Conservation (phyloP, 2,329 filamentous ascomycete genomes). For the Whalleya microplaca region DNA sequence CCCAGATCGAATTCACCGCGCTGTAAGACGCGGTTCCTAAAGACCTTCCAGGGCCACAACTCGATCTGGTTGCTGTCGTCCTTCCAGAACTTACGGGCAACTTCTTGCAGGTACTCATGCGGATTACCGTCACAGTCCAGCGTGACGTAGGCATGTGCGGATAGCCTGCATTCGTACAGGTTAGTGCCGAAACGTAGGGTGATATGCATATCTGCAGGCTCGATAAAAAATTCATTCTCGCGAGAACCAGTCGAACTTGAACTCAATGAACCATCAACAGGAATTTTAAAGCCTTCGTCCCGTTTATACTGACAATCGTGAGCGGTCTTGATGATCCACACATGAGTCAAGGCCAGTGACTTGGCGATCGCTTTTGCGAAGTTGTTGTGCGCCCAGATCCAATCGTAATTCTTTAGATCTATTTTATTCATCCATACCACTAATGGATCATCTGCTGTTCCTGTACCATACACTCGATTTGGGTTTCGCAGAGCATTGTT, state of each 20-base stretch:
- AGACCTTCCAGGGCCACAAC: conserved; percentile 12
- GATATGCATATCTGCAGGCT: conserved; percentile 19
- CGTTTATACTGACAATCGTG: conserved; percentile 7
- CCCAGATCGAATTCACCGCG: conserved; percentile 4
- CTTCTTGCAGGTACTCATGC: conserved; percentile 8
- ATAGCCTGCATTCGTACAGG: conserved; percentile 11
- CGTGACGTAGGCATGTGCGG: conserved; percentile 12
- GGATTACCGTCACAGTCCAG: conserved; percentile 7
- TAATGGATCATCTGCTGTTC: conserved; percentile 8
- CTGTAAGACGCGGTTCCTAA: background rate
- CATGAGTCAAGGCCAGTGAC: conserved; percentile 13
- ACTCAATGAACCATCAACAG: background rate
- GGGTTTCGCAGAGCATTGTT: conserved; percentile 12
- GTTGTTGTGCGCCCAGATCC: conserved; percentile 21
- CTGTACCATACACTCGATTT: conserved; percentile 13
- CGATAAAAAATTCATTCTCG: background rate
- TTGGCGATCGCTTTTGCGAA: conserved; percentile 23
- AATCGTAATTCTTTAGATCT: background rate
- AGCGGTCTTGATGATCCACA: conserved; percentile 12
- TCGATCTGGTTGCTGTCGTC: conserved; percentile 5
- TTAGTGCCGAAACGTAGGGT: conserved; percentile 13
- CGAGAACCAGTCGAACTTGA: background rate
- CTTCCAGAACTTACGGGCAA: conserved; percentile 1
- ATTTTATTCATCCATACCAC: conserved; percentile 16
- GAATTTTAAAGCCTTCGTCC: background rate